Evolutionary conservation across 2,329 filamentous ascomycete species (phyloP), one percentile per base, ranked within the genome.

Genomic region (Bipolaris zeicola): DNA sequence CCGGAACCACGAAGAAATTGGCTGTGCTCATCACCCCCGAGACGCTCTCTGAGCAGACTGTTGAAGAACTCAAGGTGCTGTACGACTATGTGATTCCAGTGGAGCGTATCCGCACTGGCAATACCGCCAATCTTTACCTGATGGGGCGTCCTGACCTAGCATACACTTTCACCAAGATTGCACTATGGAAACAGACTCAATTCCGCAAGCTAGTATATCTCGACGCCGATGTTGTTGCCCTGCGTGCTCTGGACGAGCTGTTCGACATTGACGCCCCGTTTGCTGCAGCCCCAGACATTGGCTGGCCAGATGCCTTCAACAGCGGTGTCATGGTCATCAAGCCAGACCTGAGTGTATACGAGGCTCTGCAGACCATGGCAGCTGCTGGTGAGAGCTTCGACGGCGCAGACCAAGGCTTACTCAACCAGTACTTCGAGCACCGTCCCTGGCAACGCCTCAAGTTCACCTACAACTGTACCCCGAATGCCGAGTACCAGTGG

Each of bases 241-340:
- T 96, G 61, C 85, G 92, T 65, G 92, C 93, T 33, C 91, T 94
- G 3, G 94, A 99, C 70, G 95, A 99, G 82, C 87, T 99, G 52
- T 96, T 99, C 72, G 83, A 88, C 16, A 75, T 87, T 39, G 78
- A 85, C 10, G 81, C 81, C 33, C 68, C 80, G 24, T 88, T 89
- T 65, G 86, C 87, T 24, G 87, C 95, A 2, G 92, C 91, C 10
- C 93, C 95, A 31, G 95, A 99, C 76, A 92, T 98, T 68, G 95
- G 95, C 66, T 99, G 95, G 95, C 95, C 95, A 33, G 95, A 99
- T 78, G 85, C 93, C 59, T 98, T 98, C 86, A 99, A 99, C 78
- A 92, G 90, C n/a, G 95, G 95, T 70, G 87, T 99, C 67, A 96
- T 99, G 92, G 92, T 92, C 34, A 78, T 99, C 57, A 89, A 84